Evolutionary conservation across 352 stramenopile species (phyloP).

Genomic region (Hyaloperonospora arabidopsidis): DNA sequence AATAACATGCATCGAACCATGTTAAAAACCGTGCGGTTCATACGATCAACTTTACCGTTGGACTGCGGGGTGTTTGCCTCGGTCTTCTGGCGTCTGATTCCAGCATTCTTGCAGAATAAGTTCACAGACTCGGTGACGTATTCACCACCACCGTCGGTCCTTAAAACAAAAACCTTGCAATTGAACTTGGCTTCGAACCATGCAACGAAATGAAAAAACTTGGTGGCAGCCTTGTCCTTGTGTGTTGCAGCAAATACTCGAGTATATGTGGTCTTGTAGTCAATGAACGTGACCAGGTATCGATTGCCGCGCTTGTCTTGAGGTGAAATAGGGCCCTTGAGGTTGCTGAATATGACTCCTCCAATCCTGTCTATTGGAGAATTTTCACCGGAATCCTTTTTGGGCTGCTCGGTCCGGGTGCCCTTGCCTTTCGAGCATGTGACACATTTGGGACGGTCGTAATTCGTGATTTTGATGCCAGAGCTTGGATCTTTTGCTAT

Average conservation of each 20-base stretch:
- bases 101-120: conserved; percentile 18
- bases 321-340: too few species aligned
- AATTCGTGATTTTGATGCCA: background rate
- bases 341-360: too few species aligned
- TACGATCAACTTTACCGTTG: conserved; percentile 28
- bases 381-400: background rate
- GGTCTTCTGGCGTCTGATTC: conserved; percentile 8
- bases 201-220: background rate
- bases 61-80: conserved; percentile 16
- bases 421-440: background rate
- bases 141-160: conserved; percentile 17
- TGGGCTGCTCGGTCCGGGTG: background rate
- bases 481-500: background rate
- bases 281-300: too few species aligned
- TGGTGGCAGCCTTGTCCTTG: background rate
- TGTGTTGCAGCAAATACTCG: background rate
- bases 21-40: background rate
- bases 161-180: background rate
- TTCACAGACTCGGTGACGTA: conserved; percentile 16
- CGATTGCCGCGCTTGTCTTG: too few species aligned
- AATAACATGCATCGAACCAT: conserved; percentile 31
- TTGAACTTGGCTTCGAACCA: background rate
- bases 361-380: too few species aligned
- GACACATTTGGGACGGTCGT: conserved; percentile 1
- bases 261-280: background rate